phyloP scores from a whole-genome alignment of 257 asterid species.

The Salvia hispanica region DNA sequence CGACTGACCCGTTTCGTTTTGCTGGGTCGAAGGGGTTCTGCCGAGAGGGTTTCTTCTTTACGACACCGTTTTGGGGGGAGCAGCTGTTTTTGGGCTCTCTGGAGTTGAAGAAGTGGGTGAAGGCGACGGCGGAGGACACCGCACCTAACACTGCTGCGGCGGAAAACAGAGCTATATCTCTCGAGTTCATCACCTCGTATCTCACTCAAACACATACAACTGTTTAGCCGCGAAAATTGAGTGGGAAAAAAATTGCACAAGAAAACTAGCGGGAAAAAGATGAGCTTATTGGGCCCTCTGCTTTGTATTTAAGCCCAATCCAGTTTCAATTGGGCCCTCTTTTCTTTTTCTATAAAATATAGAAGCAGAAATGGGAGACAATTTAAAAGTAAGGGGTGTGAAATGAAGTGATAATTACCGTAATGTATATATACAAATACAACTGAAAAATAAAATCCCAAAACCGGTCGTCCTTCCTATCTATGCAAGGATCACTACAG shows the following conservation, averaged over 20 bases:
- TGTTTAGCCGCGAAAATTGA: constrained; percentile 34
- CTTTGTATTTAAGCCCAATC: background rate
- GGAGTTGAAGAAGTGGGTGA: constrained; percentile 42
- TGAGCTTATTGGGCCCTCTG: background rate
- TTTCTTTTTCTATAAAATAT: too few relatives aligned
- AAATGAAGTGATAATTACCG: background rate
- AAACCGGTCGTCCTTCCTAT: background rate
- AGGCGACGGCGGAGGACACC: constrained; percentile 52
- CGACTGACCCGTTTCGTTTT: constrained; percentile 70
- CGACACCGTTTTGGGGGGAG: constrained; percentile 32
- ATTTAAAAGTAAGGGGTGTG: background rate
- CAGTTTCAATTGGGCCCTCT: too few relatives aligned
- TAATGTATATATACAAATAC: background rate
- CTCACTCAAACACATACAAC: constrained; percentile 6
- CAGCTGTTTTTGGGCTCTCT: constrained; percentile 39
- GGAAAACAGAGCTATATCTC: constrained; percentile 58
- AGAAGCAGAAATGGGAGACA: background rate
- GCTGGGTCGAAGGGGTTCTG: constrained; percentile 71
- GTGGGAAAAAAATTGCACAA: constrained; percentile 1
- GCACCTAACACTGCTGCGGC: constrained; percentile 71
- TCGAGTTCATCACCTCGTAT: constrained; percentile 50
- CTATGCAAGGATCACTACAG: background rate
- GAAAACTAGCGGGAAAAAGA: constrained; percentile 45
- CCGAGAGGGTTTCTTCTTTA: constrained; percentile 37
- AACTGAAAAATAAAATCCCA: background rate